These are phyloP conservation scores for Xerocomellus dryophilus DNA, from an alignment of 768 basidiomycete species.

Conservation along the genomic window DNA sequence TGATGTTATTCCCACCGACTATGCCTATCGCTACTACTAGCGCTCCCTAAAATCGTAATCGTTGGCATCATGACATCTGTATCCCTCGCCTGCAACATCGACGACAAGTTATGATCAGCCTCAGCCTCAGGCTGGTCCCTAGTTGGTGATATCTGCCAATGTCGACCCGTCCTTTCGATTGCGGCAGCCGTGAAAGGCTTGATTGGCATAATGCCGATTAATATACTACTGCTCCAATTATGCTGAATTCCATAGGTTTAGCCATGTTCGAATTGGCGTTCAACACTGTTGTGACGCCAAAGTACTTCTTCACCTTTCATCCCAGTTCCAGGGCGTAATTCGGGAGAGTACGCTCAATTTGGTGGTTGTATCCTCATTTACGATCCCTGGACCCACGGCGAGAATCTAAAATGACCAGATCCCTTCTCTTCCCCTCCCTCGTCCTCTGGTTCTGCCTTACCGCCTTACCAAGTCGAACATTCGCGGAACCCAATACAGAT, in stretches of 20 bases:
- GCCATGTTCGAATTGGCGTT: not conserved
- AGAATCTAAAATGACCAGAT: slow-evolving; percentile 11
- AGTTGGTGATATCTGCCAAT: too few relatives aligned
- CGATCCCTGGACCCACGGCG: not conserved
- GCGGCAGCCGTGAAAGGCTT: too few relatives aligned
- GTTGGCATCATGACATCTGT: too few relatives aligned
- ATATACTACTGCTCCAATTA: not conserved
- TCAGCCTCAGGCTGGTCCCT: too few relatives aligned
- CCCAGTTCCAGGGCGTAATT: not conserved
- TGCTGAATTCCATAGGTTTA: slow-evolving; percentile 15
- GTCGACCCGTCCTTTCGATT: too few relatives aligned
- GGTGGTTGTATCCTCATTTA: not conserved
- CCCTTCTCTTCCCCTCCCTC: slow-evolving; percentile 7
- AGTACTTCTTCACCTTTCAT: not conserved
- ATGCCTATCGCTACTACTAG: too few relatives aligned
- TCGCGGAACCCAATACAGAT: not conserved
- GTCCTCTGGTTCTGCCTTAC: slow-evolving; percentile 10
- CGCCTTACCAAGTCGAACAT: not conserved
- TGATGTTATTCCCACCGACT: too few relatives aligned
- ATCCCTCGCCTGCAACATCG: too few relatives aligned
- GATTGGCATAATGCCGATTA: not conserved
- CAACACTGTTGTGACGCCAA: not conserved
- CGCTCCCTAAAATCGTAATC: too few relatives aligned
- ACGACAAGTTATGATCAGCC: too few relatives aligned
- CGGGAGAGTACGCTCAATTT: not conserved